Base-by-base conservation (phyloP, 352 stramenopile genomes). In the Pythium insidiosum region DNA sequence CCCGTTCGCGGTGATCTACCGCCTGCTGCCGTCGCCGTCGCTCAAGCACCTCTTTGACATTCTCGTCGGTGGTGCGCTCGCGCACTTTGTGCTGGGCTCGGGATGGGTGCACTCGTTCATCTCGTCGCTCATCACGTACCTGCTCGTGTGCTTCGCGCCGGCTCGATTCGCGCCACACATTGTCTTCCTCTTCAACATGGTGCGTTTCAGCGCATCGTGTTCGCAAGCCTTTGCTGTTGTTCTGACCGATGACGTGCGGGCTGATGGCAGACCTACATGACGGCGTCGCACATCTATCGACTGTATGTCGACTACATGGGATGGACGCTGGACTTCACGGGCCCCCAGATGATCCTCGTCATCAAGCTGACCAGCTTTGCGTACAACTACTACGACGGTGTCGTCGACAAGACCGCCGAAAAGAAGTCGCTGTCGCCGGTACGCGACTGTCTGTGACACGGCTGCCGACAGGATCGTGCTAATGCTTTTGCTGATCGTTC, bases 321-420 rank as follows among this genome's bases (percentile, higher is more conserved):
- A 47, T 92, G 74, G 72, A 91, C 50, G 26, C 62, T 95, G 38
- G 87, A 97, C 58, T 85, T 78, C 28, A 95, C 83, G 5, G 84
- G 61, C 0, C 66, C 77, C 22, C 85, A 96, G 59, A 97, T 97
- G 91, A 70, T 98, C 30, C 62, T 99, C 20, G 90, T 96, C 23
- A 97, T 98, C 80, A 99, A 98, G 58, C 73, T 99, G 24, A 98
- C 95, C 42, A 96, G 90, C 58, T 96, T 98, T 53, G 93, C 85
- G 12, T 98, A 88, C 75, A 99, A 99, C 63, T 81, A 97, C 44
- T 91, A 96, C 67, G 95, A 99, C 60, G 93, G 93, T 26, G 70
- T 67, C 1, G 61, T 85, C 20, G 42, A 38, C 11, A 69, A 61
- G 15, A 23, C 47, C 12, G 34, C 48, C 5, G 24, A 47, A n/a